These are phyloP conservation scores for Flaveria ramosissima DNA, from an alignment of 129 eudicot genomes.

Conservation along the genomic window DNA sequence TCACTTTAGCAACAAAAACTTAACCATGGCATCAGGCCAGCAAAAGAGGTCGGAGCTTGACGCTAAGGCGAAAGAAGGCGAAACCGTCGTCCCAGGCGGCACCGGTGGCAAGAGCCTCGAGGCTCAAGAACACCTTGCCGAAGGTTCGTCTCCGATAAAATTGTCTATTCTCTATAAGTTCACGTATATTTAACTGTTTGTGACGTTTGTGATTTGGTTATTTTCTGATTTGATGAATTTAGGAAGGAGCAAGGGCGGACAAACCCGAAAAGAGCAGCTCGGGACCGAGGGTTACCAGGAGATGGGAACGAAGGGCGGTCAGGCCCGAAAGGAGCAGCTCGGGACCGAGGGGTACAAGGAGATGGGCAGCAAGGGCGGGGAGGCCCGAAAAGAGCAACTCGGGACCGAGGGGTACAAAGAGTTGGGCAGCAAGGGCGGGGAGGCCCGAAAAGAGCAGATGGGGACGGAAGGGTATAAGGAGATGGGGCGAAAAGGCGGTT, in stretches of 20 bases:
- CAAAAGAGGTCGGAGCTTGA: conserved; percentile 55
- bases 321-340: conserved; percentile 37
- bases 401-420: conserved; percentile 69
- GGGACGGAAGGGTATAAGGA: conserved; percentile 65
- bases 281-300: no score
- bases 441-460: conserved; percentile 58
- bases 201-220: no score
- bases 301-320: no score
- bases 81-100: conserved; percentile 72
- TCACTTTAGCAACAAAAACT: neutral
- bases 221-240: neutral
- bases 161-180: no score
- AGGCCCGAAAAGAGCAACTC: conserved; percentile 58
- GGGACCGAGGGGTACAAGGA: conserved; percentile 41
- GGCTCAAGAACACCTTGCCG: conserved; percentile 78
- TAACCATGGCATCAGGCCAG: conserved; percentile 52
- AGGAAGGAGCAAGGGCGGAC: conserved; percentile 33
- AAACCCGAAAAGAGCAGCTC: neutral
- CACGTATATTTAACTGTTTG: no score
- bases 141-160: conserved; percentile 37
- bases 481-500: conserved; percentile 79
- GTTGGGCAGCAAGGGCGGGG: conserved; percentile 63
- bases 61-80: conserved; percentile 61
- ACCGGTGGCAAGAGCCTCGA: conserved; percentile 74
- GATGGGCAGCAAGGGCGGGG: conserved; percentile 60